Base-by-base conservation (phyloP, 208 protist genomes). In the Endotrypanum monterogeii region DNA sequence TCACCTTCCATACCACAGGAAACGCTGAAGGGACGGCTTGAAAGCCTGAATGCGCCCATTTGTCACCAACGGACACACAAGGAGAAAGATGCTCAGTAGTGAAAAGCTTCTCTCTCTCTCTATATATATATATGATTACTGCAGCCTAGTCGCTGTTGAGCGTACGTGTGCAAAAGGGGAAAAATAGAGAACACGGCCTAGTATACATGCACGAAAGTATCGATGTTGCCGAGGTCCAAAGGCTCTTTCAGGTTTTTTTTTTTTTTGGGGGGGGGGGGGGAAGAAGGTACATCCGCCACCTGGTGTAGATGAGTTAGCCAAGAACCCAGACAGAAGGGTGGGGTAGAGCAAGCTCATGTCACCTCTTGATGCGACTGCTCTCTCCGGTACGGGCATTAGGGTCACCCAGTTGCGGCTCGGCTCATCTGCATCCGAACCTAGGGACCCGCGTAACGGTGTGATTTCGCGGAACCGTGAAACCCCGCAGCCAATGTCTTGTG, bases 201-300 rank as follows among this genome's bases (percentile, higher is more conserved):
- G 16, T 48, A 48, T 65, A 65, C 60, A 65, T 65, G 37, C 37
- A 37, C 25, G 46, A 46, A 46, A 8, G 60, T 65, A 46, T 20
- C 16, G 25, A 37, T 9, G 20, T 65, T 23, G 7, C 35, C 35
- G 60, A 7, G 18, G 68, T 58, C 23, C n/a, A 12, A 9, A 18
- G 58, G 46, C 25, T 1, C 30, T 20, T 63, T 7, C 37, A 20
- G 60, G n/a, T n/a, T n/a, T n/a, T n/a, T n/a, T n/a, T n/a, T n/a
- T n/a, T n/a, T n/a, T n/a, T 23, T 65, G 60, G 32, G 30, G 28
- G 2, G 57, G 25, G 56, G 44, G 60, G 35, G 0, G 44, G 44
- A 1, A 11, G 44, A 11, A 11, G 0, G 44, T 5, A 11, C 8
- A 48, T 14, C 44, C 44, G 12, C 12, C 32, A 62, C 16, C 16